These are phyloP conservation scores for Rhodotorula paludigena DNA, from an alignment of 768 basidiomycete genomes.

Conservation along the genomic window DNA sequence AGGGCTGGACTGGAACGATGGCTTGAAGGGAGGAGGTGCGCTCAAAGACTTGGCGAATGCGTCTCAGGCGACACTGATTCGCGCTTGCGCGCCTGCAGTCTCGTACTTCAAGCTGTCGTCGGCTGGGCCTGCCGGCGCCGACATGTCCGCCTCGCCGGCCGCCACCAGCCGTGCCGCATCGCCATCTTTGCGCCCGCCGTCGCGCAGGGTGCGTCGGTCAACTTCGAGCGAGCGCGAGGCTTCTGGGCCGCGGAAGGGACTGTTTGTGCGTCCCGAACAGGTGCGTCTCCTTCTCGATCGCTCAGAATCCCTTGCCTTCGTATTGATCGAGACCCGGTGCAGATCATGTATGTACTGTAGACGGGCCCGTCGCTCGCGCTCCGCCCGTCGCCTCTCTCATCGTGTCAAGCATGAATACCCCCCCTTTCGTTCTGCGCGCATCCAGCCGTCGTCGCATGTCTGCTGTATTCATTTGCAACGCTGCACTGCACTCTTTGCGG, in stretches of 20 bases:
- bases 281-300: slow-evolving; percentile 1
- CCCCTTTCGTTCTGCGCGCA: too few relatives aligned
- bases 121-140: not conserved
- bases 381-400: not conserved
- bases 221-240: slow-evolving; percentile 7
- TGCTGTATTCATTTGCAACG: too few relatives aligned
- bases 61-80: too few relatives aligned
- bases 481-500: too few relatives aligned
- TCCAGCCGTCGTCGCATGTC: too few relatives aligned
- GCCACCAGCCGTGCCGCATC: slow-evolving; percentile 7
- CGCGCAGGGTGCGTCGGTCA: slow-evolving; percentile 16
- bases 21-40: slow-evolving; percentile 70
- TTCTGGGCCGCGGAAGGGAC: slow-evolving; percentile 21
- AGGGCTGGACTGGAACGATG: slow-evolving; percentile 80
- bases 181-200: slow-evolving; percentile 18
- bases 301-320: too few relatives aligned
- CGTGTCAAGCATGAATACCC: not conserved
- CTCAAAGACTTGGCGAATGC: too few relatives aligned
- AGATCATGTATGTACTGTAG: slow-evolving; percentile 33
- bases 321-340: not conserved
- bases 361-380: not conserved
- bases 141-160: slow-evolving; percentile 54
- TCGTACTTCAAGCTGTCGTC: not conserved
- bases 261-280: slow-evolving; percentile 38
- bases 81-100: not conserved